phyloP scores from a whole-genome alignment of 495 filamentous ascomycete species.

The Chaetomium tenue region DNA sequence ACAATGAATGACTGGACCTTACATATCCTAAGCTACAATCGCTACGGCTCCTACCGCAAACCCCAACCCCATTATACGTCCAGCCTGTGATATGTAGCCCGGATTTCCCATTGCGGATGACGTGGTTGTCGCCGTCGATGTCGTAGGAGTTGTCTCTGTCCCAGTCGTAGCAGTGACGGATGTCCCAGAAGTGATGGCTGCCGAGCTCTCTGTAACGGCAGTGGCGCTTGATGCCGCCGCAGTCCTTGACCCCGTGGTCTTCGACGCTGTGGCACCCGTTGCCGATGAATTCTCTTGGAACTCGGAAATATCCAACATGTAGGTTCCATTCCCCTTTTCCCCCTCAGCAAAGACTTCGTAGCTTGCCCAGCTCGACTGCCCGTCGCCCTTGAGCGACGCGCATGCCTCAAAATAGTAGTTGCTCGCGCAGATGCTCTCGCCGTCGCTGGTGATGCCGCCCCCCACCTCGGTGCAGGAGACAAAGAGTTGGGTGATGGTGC shows the following conservation, averaged over 20 bases:
- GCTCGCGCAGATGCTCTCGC: constrained; percentile 19
- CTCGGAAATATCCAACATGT: constrained; percentile 14
- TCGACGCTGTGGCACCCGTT: neutral
- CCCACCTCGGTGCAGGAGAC: constrained; percentile 18
- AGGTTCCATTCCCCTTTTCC: constrained; percentile 7
- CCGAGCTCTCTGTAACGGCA: neutral
- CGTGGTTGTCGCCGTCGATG: neutral
- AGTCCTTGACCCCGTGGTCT: neutral
- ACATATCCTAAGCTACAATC: neutral
- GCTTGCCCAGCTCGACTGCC: constrained; percentile 18
- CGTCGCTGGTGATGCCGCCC: constrained; percentile 11
- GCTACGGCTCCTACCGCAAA: neutral
- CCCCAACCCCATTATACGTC: neutral
- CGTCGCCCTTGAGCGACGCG: constrained; percentile 8
- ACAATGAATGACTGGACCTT: too few species aligned
- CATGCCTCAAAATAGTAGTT: constrained; percentile 13
- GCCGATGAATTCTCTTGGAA: neutral
- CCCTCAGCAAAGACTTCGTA: neutral
- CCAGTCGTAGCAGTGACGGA: neutral
- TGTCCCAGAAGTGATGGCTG: neutral
- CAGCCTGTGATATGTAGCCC: neutral
- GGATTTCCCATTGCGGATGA: constrained; percentile 3
- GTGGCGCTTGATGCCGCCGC: neutral
- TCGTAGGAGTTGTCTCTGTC: neutral
- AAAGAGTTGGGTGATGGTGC: constrained; percentile 16